phyloP scores from a whole-genome alignment of 2,329 filamentous ascomycete genomes.

The Phialemoniopsis sp. region DNA sequence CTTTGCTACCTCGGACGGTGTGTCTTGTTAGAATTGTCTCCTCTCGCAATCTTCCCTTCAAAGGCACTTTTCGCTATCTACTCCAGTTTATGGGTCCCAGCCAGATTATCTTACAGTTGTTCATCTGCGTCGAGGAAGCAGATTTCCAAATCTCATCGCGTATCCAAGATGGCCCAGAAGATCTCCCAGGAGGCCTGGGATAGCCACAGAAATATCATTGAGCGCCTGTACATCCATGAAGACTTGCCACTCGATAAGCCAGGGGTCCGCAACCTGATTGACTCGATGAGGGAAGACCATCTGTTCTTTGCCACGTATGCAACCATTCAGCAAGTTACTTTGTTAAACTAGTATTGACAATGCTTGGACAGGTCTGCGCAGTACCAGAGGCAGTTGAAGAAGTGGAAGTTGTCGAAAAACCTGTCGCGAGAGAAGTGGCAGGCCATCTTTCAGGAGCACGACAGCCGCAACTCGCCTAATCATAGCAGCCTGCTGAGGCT shows the following conservation, averaged over 20 bases:
- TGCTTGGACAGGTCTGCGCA: slow-evolving; percentile 1
- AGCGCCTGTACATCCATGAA: neutral
- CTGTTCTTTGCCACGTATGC: slow-evolving; percentile 2
- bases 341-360: neutral
- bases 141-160: too few species aligned
- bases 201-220: slow-evolving; percentile 1
- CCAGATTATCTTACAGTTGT: too few species aligned
- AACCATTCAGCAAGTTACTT: neutral
- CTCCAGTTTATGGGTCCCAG: too few species aligned
- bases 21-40: too few species aligned
- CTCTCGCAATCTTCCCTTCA: too few species aligned
- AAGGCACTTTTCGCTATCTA: too few species aligned
- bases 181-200: slow-evolving; percentile 3
- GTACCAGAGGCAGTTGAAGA: slow-evolving; percentile 2
- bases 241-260: slow-evolving; percentile 1
- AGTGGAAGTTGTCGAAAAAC: slow-evolving; percentile 2
- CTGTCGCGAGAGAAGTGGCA: slow-evolving; percentile 1
- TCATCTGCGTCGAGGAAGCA: too few species aligned
- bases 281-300: slow-evolving; percentile 2
- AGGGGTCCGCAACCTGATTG: slow-evolving; percentile 1
- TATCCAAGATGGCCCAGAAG: neutral
- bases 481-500: too few species aligned
- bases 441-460: neutral
- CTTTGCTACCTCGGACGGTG: too few species aligned
- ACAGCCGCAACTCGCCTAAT: neutral